phyloP scores from a whole-genome alignment of 129 eudicot species.

The Smallanthus sonchifolius region DNA sequence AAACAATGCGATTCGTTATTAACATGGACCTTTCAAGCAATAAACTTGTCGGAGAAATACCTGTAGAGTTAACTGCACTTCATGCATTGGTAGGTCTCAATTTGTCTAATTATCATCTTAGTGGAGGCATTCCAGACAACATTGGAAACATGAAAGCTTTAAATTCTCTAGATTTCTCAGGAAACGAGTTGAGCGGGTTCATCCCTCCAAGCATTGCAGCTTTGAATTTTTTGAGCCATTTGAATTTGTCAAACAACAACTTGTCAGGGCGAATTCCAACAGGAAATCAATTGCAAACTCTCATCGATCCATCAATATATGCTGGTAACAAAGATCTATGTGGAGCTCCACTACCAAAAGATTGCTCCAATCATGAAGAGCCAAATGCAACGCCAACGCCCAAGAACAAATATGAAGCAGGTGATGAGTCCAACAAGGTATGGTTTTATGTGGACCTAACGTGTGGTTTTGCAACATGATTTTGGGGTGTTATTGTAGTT shows the following conservation, averaged over 20 bases:
- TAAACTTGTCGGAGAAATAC: background rate
- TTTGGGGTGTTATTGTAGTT: background rate
- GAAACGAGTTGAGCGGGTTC: slow-evolving; percentile 12
- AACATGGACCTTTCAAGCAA: background rate
- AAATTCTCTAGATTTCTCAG: slow-evolving; percentile 14
- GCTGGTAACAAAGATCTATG: background rate
- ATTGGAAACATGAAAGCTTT: background rate
- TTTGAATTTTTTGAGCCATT: slow-evolving; percentile 2
- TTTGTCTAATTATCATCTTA: background rate
- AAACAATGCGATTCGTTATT: background rate
- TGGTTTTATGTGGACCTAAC: background rate
- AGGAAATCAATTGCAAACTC: background rate
- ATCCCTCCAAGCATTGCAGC: background rate
- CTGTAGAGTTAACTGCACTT: background rate
- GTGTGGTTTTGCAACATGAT: background rate
- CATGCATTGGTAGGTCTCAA: background rate
- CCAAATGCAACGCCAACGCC: background rate
- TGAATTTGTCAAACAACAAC: slow-evolving; percentile 2
- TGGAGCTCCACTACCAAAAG: background rate
- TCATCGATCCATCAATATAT: background rate
- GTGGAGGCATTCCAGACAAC: background rate
- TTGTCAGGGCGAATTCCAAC: background rate
- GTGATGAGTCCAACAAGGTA: background rate
- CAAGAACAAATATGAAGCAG: background rate
- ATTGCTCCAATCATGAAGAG: background rate